Evolutionary conservation across 78 protist genomes (phyloP), one percentile per base, ranked within the genome.

Genomic region (Reticulomyxa filosa): DNA sequence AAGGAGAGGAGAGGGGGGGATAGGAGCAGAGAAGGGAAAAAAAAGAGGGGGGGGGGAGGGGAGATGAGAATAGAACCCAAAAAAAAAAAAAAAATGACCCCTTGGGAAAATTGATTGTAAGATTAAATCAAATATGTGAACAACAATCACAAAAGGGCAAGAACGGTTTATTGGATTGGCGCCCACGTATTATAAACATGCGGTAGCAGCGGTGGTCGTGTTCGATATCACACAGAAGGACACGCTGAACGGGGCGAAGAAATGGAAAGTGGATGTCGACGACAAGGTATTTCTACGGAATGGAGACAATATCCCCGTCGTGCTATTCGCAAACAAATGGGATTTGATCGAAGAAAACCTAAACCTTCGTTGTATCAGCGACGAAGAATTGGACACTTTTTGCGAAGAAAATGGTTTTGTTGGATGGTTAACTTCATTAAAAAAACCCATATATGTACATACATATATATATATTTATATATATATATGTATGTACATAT

Each of bases 261-360:
- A 62, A 10, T 62, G 66, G 66, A 62, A 62, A 10, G 57, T 25
- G 11, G 66, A 62, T 10, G 37, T 62, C 37, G 66, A 62, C 53
- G 37, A 10, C 53, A 62, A 62, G 57, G 66, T 62, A 38, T 39
- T 8, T 7, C 10, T 62, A 17, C 66, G 62, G 11, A 39, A 62
- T 62, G 57, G 57, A n/a, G 10, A 39, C 8, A 8, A 10, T 22
- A 10, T 62, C 11, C 66, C 66, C 11, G 23, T 25, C 11, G 25
- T 62, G 11, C 53, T 62, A n/a, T 22, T 48, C 34, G 57, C 32
- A 10, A 62, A 62, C 53, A 62, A 62, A 10, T 7, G 53, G 10
- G 66, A 62, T 39, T 29, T 62, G 46, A 8, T n/a, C n/a, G n/a
- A n/a, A n/a, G n/a, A n/a, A n/a, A n/a, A n/a, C n/a, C n/a, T n/a